Base-by-base conservation (phyloP, 805 yeast species). In the Myxozyma nipponensis region DNA sequence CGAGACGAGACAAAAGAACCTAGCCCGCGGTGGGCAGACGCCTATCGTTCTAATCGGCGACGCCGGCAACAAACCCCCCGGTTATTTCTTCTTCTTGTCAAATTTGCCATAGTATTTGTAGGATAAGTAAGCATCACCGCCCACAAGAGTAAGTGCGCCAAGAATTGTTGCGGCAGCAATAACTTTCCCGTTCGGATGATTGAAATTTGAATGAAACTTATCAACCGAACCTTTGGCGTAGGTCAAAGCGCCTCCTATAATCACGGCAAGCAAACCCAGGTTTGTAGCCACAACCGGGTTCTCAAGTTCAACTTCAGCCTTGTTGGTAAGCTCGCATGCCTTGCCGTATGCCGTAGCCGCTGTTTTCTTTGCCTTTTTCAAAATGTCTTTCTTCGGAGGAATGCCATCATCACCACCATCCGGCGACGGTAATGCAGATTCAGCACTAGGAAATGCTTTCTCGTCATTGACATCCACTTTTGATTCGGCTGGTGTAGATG, bases 51-150 rank as follows among this genome's bases (percentile, higher is more conserved):
- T n/a, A n/a, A n/a, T n/a, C n/a, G n/a, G n/a, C n/a, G n/a, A n/a
- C n/a, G n/a, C n/a, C n/a, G n/a, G n/a, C n/a, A n/a, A n/a, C n/a
- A n/a, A n/a, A n/a, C n/a, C 13, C 13, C 13, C 13, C 22, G 10
- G 15, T 19, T n/a, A 36, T n/a, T 6, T 17, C 17, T n/a, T 17
- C 39, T 36, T n/a, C 15, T 7, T 9, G 18, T 34, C 37, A 34
- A 34, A 7, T 17, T 34, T 34, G 37, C 5, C 17, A 34, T 34
- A 34, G 15, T 34, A 9, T 72, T 70, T 21, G 84, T 7, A 13
- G 7, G 32, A 28, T 13, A 7, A 28, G 32, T 28, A 28, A 7
- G 13, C 32, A 28, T 28, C 32, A 13, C 10, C 32, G 32, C 10
- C 32, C 7, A 28, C 13, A 28, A 28, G 13, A 28, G 32, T 13